phyloP scores from a whole-genome alignment of 1,284 basidiomycete species.

The Caloboletus firmus region DNA sequence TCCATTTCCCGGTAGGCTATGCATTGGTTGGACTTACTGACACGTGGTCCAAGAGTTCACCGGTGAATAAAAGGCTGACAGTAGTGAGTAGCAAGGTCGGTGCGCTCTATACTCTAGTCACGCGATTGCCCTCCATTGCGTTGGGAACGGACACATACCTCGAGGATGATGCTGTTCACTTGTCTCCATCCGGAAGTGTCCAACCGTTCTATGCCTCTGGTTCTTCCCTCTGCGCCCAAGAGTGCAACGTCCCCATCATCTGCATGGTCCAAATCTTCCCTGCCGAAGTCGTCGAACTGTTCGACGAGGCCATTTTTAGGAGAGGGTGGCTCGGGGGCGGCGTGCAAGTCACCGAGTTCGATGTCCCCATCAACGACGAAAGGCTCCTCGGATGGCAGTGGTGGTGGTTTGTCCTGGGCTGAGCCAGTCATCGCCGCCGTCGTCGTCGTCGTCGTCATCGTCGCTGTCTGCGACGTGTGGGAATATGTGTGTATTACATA shows the following conservation, averaged over 20 bases:
- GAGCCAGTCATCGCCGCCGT: constrained; percentile 14
- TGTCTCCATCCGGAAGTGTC: constrained; percentile 45
- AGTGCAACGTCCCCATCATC: constrained; percentile 39
- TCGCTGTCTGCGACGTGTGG: constrained; percentile 22
- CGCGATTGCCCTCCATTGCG: not conserved
- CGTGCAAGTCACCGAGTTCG: constrained; percentile 40
- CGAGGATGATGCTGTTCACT: constrained; percentile 59
- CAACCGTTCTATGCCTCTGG: constrained; percentile 29
- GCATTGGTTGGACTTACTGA: constrained; percentile 55
- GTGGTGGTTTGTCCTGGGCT: constrained; percentile 4
- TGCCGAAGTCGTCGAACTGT: constrained; percentile 7
- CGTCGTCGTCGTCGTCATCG: constrained; percentile 1
- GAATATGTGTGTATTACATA: constrained; percentile 33
- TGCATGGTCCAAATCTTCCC: constrained; percentile 25
- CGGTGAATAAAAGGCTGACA: constrained; percentile 79
- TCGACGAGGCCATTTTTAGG: constrained; percentile 11
- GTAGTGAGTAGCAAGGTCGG: constrained; percentile 74
- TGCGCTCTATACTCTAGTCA: constrained; percentile 51
- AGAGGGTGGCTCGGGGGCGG: constrained; percentile 33
- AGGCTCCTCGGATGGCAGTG: not conserved
- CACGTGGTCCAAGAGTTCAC: constrained; percentile 83
- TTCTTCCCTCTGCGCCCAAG: constrained; percentile 30
- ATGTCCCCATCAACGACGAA: constrained; percentile 25
- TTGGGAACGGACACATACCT: constrained; percentile 45
- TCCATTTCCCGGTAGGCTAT: constrained; percentile 1